Evolutionary conservation across 2,329 filamentous ascomycete species (phyloP).

Genomic region (Cladosporium velox): DNA sequence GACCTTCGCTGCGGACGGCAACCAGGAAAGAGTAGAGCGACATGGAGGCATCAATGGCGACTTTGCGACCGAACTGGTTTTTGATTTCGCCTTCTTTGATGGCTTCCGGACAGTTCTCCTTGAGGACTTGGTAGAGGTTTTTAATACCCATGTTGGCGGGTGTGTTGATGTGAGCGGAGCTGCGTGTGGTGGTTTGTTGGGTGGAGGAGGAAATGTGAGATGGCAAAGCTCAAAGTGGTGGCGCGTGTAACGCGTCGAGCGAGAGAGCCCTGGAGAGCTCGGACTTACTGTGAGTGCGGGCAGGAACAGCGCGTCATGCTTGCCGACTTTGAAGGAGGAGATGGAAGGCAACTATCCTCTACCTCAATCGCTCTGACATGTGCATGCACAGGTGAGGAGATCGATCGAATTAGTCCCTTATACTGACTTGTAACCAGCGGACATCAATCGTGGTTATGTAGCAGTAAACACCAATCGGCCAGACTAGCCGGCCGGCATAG

Average conservation of each 20-base stretch:
- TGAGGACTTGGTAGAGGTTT: constrained; percentile 52
- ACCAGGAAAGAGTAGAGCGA: constrained; percentile 99
- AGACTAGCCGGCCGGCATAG: background rate
- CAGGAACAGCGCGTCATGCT: background rate
- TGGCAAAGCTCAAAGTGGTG: constrained; percentile 18
- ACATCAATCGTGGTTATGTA: background rate
- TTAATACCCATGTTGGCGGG: constrained; percentile 41
- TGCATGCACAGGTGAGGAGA: background rate
- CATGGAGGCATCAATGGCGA: constrained; percentile 70
- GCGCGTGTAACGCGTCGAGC: constrained; percentile 5
- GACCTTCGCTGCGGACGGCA: constrained; percentile 92
- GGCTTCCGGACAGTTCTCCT: constrained; percentile 79
- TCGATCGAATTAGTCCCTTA: background rate
- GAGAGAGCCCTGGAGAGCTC: background rate
- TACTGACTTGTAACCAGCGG: background rate
- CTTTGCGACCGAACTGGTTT: constrained; percentile 96
- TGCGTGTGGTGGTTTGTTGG: constrained; percentile 16
- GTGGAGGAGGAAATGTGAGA: constrained; percentile 1
- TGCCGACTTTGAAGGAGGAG: background rate
- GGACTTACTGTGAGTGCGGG: background rate
- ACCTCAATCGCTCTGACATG: background rate
- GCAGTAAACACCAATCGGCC: background rate
- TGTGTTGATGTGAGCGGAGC: constrained; percentile 21
- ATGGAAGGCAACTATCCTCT: background rate
- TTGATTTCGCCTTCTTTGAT: constrained; percentile 98